Base-by-base conservation (phyloP, 768 basidiomycete species). In the Mycena crocata region DNA sequence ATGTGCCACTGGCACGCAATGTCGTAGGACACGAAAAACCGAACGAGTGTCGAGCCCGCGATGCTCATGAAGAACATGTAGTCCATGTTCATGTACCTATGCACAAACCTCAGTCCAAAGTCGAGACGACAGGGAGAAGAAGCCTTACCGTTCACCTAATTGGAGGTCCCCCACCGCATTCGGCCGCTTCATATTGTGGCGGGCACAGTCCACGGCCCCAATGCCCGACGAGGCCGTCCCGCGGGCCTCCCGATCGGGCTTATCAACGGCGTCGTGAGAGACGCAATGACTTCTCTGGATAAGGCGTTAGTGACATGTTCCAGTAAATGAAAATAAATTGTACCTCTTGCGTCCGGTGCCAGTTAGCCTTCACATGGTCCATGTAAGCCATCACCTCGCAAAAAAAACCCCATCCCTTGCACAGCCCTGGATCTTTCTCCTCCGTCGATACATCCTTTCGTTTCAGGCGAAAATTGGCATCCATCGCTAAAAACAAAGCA, bases 321-420 rank as follows among this genome's bases (percentile, higher is more conserved):
- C n/a, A n/a, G n/a, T n/a, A n/a, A n/a, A n/a, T n/a, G n/a, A n/a
- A n/a, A n/a, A n/a, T n/a, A n/a, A n/a, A n/a, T n/a, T n/a, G n/a
- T 31, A 32, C 26, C 55, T 42, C 26, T n/a, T 26, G 40, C 13
- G 5, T 40, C 55, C n/a, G n/a, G n/a, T n/a, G n/a, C n/a, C 55
- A 57, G n/a, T 57, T 28, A 9, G 15, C 35, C 23, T 34, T 14
- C 4, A 57, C 21, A 66, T 76, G 69, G 5, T 52, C 60, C 42
- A 68, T 68, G 63, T 75, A 80, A 8, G 26, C 35, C n/a, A 48
- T 30, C 12, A 37, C 35, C 35, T 72, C 66, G 0, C 79, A 74
- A 59, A 79, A 72, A 56, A 78, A 81, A 3, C 70, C 72, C 58
- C 64, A 75, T 1, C 78, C 78, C 14, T 74, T 46, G 13, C 73